Conservation (phyloP, 371 early-diverging fungal genomes). For the Syncephalastrum contaminatum region DNA sequence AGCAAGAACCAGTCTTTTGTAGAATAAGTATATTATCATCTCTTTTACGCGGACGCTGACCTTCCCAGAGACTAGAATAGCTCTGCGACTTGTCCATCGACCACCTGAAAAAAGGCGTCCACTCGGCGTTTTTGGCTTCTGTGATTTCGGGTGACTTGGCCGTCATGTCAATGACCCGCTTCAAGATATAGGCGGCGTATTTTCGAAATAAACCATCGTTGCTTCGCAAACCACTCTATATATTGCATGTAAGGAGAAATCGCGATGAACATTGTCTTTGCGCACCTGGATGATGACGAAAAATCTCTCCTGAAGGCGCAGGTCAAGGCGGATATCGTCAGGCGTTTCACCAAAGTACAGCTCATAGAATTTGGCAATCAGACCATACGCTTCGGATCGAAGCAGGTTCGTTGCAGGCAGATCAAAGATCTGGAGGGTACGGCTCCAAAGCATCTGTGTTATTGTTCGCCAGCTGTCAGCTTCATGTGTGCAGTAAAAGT, state of each 20-base stretch:
- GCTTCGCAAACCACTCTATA: conserved; percentile 41
- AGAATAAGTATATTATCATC: no score
- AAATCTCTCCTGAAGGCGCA: conserved; percentile 39
- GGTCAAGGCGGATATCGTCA: conserved; percentile 22
- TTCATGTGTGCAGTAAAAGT: no score
- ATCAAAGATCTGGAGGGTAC: conserved; percentile 40
- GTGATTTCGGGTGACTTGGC: conserved; percentile 20
- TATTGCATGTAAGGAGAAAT: neutral
- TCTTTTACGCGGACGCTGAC: no score
- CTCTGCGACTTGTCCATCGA: conserved; percentile 16
- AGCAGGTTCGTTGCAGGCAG: conserved; percentile 49
- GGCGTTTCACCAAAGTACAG: conserved; percentile 36
- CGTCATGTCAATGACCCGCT: conserved; percentile 43
- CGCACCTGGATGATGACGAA: conserved; percentile 45
- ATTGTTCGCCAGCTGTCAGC: no score
- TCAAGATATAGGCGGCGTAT: conserved; percentile 42
- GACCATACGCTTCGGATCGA: conserved; percentile 41
- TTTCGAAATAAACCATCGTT: conserved; percentile 44
- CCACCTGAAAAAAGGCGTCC: conserved; percentile 47
- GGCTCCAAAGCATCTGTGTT: conserved; percentile 44
- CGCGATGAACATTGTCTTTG: neutral
- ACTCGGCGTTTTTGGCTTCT: conserved; percentile 5
- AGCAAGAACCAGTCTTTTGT: conserved; percentile 51
- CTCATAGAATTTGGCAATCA: conserved; percentile 47
- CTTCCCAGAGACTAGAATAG: conserved; percentile 42